These are phyloP conservation scores for Phytophthora crassamura DNA, from an alignment of 352 stramenopile genomes.

Conservation along the genomic window DNA sequence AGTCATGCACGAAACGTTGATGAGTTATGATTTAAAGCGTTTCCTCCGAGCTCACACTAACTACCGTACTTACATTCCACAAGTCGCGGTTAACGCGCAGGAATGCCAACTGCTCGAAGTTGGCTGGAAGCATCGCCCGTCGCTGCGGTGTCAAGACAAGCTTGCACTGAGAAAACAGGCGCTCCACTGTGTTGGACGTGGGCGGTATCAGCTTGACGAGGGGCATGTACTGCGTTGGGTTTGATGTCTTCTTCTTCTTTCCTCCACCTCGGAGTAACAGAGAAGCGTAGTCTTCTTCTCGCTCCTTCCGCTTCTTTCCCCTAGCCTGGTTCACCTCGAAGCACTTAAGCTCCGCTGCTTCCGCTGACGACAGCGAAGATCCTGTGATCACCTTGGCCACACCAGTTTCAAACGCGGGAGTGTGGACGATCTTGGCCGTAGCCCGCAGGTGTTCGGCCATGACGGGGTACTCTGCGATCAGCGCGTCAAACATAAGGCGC, in stretches of 20 bases:
- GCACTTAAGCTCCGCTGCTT: background rate
- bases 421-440: constrained; percentile 5
- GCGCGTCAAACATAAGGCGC: constrained; percentile 5
- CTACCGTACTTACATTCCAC: background rate
- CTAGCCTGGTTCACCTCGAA: background rate
- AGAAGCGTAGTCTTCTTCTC: constrained; percentile 4
- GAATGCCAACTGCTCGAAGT: constrained; percentile 11
- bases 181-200: constrained; percentile 10
- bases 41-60: background rate
- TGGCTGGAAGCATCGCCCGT: background rate
- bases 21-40: too few relatives aligned
- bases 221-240: background rate
- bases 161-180: constrained; percentile 10
- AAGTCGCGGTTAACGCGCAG: background rate
- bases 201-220: constrained; percentile 3
- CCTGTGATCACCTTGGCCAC: too few relatives aligned
- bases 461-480: constrained; percentile 16
- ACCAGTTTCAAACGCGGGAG: too few relatives aligned
- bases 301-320: background rate
- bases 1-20: too few relatives aligned
- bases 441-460: constrained; percentile 10
- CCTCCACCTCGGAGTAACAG: background rate
- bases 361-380: background rate
- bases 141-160: constrained; percentile 9
- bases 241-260: background rate